Base-by-base conservation (phyloP, 1,284 basidiomycete genomes). In the Apiotrichum gracile region DNA sequence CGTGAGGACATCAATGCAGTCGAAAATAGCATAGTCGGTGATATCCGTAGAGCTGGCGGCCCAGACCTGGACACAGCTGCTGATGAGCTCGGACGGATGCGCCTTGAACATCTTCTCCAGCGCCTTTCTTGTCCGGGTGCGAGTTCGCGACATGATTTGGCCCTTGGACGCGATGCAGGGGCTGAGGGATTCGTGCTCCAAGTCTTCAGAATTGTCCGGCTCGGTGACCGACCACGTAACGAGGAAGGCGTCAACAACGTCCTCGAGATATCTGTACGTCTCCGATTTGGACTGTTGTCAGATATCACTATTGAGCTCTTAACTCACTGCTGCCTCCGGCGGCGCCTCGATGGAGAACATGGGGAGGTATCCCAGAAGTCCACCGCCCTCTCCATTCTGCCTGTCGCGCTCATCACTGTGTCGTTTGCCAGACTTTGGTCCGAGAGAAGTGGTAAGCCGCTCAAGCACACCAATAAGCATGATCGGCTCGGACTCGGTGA, bases 31-130 rank as follows among this genome's bases (percentile, higher is more conserved):
- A 17, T 77, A 70, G 57, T 71, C 68, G 1, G 58, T 51, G 14
- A 70, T 59, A 25, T 70, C 66, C 9, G 49, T 49, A 6, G 66
- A 62, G 25, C 61, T 48, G 1, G 44, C 35, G 0, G 66, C 58
- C 72, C 72, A 74, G 2, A 68, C 63, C n/a, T 65, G 58, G 14
- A 72, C 57, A 14, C 61, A 61, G 39, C 64, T 66, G 14, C 92
- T 88, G 43, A 97, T 79, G 3, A 94, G 85, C 64, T 91, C 89
- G 2, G 81, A 77, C 0, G 89, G 82, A 58, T 89, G 84, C 0
- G 82, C 80, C 29, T 86, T 85, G 77, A 94, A 94, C 17, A 97
- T 78, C 63, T 88, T 85, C 65, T 96, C 92, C 34, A 97, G 74
- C 0, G 86, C 88, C 55, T 87, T 83, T 34, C 84, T 82, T 66